Evolutionary conservation across 352 stramenopile genomes (phyloP).

Genomic region (Phytophthora chlamydospora): DNA sequence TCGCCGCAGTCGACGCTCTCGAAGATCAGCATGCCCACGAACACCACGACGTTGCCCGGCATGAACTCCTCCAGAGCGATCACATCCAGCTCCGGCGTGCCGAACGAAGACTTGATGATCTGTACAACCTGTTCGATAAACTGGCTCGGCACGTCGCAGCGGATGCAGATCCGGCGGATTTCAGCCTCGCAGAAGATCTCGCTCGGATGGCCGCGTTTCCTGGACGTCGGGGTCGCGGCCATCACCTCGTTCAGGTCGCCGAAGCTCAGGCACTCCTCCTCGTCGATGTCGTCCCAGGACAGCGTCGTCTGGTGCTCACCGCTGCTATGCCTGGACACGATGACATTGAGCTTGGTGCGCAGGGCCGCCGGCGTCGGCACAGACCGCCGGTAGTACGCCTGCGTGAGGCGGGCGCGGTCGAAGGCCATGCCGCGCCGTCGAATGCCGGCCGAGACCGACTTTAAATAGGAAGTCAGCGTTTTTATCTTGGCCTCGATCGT

Average conservation of each 20-base stretch:
- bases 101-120: slow-evolving; percentile 61
- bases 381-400: slow-evolving; percentile 53
- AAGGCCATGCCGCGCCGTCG: slow-evolving; percentile 41
- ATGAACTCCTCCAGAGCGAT: slow-evolving; percentile 74
- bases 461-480: slow-evolving; percentile 51
- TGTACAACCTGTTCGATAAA: slow-evolving; percentile 56
- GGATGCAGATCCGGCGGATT: slow-evolving; percentile 56
- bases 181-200: slow-evolving; percentile 59
- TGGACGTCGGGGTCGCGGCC: slow-evolving; percentile 44
- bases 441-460: slow-evolving; percentile 48
- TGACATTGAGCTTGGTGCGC: slow-evolving; percentile 52
- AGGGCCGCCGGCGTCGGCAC: slow-evolving; percentile 40
- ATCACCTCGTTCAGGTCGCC: slow-evolving; percentile 52
- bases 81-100: slow-evolving; percentile 71
- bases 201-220: slow-evolving; percentile 51
- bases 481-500: slow-evolving; percentile 50
- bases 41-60: slow-evolving; percentile 62
- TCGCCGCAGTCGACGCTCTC: slow-evolving; percentile 57
- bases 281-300: slow-evolving; percentile 52
- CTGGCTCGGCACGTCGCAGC: slow-evolving; percentile 47
- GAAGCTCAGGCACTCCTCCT: slow-evolving; percentile 40
- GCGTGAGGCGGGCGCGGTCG: slow-evolving; percentile 44
- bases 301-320: slow-evolving; percentile 50
- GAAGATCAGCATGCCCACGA: slow-evolving; percentile 81
- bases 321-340: slow-evolving; percentile 51